phyloP scores from a whole-genome alignment of 2,329 filamentous ascomycete species.

The Zymoseptoria crescenta region DNA sequence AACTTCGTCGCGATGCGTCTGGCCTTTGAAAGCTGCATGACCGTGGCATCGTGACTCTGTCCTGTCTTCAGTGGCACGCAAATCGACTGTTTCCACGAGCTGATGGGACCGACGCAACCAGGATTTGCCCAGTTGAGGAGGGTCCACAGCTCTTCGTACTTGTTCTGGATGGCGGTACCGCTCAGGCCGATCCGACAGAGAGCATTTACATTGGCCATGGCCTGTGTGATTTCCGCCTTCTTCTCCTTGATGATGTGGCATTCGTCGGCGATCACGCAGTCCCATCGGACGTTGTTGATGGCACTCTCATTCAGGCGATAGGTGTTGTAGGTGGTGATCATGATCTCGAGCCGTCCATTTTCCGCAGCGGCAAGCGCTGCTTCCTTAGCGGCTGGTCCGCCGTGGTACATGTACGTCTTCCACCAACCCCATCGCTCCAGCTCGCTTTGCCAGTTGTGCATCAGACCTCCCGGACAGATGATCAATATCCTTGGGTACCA shows the following conservation, averaged over 20 bases:
- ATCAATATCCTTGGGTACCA: constrained; percentile 86
- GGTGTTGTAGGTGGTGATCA: constrained; percentile 90
- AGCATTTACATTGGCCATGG: constrained; percentile 85
- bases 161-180: constrained; percentile 95
- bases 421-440: constrained; percentile 91
- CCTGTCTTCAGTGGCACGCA: constrained; percentile 74
- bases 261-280: constrained; percentile 89
- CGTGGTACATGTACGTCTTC: constrained; percentile 78
- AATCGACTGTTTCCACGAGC: constrained; percentile 72
- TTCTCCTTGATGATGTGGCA: constrained; percentile 83
- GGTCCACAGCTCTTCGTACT: constrained; percentile 95
- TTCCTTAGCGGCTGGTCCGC: constrained; percentile 47
- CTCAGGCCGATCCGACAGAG: constrained; percentile 89
- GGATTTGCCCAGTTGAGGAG: constrained; percentile 95
- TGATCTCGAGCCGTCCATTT: constrained; percentile 72
- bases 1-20: constrained; percentile 76
- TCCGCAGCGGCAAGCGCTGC: constrained; percentile 48
- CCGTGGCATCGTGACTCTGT: constrained; percentile 85
- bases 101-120: constrained; percentile 57
- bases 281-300: constrained; percentile 84
- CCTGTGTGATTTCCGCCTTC: constrained; percentile 66
- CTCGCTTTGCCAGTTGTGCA: constrained; percentile 87
- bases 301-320: constrained; percentile 68
- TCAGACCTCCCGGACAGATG: constrained; percentile 79
- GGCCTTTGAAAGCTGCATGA: constrained; percentile 71